Base-by-base conservation (phyloP, 2,329 filamentous ascomycete species). In the Phialemonium atrogriseum region DNA sequence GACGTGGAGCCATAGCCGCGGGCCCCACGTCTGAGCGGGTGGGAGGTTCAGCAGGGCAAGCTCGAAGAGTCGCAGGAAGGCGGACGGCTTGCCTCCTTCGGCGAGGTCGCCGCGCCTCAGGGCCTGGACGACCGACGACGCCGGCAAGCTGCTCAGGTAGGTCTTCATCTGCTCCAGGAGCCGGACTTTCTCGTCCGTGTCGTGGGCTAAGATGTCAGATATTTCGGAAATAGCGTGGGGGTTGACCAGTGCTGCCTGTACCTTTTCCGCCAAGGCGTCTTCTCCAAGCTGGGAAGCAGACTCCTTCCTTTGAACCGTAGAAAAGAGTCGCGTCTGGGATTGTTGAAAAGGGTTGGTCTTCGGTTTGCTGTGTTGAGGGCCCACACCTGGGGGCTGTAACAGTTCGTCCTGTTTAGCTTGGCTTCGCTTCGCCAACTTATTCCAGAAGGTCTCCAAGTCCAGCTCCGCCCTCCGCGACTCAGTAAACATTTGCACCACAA, bases 401-500 rank as follows among this genome's bases (percentile, higher is more conserved):
- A 32, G 28, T n/a, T 35, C 33, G 4, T 29, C 22, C 16, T 36
- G 39, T 16, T 16, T 36, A 11, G 34, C 35, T 19, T 36, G 27
- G 28, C 42, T 49, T 29, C 50, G 49, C 30, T 47, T 56, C 27
- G 70, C 37, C 19, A 60, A 46, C 7, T 54, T 54, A 21, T 50
- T 51, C 73, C 73, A 77, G 2, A 77, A 52, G 9, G 46, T 48
- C 44, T 77, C 73, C 10, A 77, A 48, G 26, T 64, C 62, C 31
- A 77, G 54, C 42, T 77, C 70, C 14, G 54, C 48, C 19, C 73
- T 60, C 35, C 70, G 59, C 7, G 58, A 47, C 43, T 73, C 70
- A 0, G 70, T 76, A 58, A 77, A 63, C 44, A 73, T 64, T 45
- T 77, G 73, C 8, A 77, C 56, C 10, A 77, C 65, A 14, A 77